phyloP scores from a whole-genome alignment of 2,329 filamentous ascomycete genomes.

The Didymella segeticola region DNA sequence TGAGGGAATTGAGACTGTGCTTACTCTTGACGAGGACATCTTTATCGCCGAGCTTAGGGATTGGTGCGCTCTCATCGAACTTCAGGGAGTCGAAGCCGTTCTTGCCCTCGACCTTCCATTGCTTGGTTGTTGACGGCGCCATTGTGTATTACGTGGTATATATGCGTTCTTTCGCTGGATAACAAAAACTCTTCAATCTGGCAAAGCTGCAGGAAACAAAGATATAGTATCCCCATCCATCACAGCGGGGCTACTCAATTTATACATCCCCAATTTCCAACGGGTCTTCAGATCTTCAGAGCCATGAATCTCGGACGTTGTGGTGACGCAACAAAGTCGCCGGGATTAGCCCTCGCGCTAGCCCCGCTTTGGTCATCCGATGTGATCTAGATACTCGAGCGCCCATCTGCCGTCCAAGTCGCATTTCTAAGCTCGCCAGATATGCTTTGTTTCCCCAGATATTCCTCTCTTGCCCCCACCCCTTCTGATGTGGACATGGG shows the following conservation, averaged over 20 bases:
- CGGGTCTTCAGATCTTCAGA: no score
- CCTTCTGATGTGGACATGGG: slow-evolving; percentile 3
- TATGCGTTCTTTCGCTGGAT: neutral
- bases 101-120: slow-evolving; percentile 63
- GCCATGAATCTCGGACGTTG: slow-evolving; percentile 1
- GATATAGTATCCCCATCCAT: neutral
- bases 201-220: neutral
- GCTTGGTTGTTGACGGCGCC: slow-evolving; percentile 57
- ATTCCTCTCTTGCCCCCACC: no score
- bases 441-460: no score
- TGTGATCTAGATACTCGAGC: no score
- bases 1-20: neutral
- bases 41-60: slow-evolving; percentile 70
- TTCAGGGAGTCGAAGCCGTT: slow-evolving; percentile 68
- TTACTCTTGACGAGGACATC: slow-evolving; percentile 73
- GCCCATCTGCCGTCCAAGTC: no score
- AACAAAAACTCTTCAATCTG: neutral
- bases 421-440: slow-evolving; percentile 19
- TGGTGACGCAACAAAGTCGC: slow-evolving; percentile 33
- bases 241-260: slow-evolving; percentile 4
- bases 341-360: slow-evolving; percentile 4
- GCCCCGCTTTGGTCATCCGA: no score
- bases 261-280: slow-evolving; percentile 16
- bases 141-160: slow-evolving; percentile 22
- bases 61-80: slow-evolving; percentile 56